Conservation (phyloP, 2,329 filamentous ascomycete species). For the Paraphoma sp. region DNA sequence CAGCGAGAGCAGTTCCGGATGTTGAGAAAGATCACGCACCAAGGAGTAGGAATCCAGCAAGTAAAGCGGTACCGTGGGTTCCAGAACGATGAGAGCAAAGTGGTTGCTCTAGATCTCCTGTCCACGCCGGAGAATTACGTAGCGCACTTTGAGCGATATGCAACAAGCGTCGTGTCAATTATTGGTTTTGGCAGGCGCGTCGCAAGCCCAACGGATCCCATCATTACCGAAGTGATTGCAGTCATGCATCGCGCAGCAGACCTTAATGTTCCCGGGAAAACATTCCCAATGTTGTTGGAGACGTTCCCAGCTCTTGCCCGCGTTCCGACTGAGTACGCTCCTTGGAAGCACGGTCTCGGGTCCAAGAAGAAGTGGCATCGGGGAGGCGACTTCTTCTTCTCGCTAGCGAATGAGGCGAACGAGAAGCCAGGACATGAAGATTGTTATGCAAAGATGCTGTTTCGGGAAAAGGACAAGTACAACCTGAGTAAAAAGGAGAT, state of each 20-base stretch:
- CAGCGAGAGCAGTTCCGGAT: constrained; percentile 41
- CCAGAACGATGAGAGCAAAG: constrained; percentile 65
- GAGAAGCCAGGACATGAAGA: constrained; percentile 39
- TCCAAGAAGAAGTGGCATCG: constrained; percentile 31
- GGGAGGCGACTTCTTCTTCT: constrained; percentile 45
- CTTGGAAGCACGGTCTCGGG: constrained; percentile 46
- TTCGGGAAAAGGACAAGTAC: constrained; percentile 45
- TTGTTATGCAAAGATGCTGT: constrained; percentile 50
- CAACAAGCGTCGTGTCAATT: constrained; percentile 62
- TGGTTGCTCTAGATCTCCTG: constrained; percentile 59
- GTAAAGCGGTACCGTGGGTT: constrained; percentile 63
- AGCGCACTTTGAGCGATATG: constrained; percentile 61
- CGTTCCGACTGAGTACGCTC: constrained; percentile 58
- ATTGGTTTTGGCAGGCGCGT: constrained; percentile 65
- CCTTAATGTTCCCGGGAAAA: constrained; percentile 57
- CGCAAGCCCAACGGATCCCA: constrained; percentile 59
- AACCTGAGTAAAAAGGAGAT: constrained; percentile 38
- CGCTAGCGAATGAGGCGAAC: constrained; percentile 39
- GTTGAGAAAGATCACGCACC: constrained; percentile 43
- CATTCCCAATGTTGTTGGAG: constrained; percentile 65
- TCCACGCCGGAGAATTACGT: constrained; percentile 56
- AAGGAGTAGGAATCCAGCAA: constrained; percentile 55
- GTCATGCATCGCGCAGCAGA: constrained; percentile 65
- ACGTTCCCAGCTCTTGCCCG: constrained; percentile 62
- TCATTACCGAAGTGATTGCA: constrained; percentile 66